phyloP scores from a whole-genome alignment of 2,329 filamentous ascomycete genomes.

The Aspergillus proliferans region DNA sequence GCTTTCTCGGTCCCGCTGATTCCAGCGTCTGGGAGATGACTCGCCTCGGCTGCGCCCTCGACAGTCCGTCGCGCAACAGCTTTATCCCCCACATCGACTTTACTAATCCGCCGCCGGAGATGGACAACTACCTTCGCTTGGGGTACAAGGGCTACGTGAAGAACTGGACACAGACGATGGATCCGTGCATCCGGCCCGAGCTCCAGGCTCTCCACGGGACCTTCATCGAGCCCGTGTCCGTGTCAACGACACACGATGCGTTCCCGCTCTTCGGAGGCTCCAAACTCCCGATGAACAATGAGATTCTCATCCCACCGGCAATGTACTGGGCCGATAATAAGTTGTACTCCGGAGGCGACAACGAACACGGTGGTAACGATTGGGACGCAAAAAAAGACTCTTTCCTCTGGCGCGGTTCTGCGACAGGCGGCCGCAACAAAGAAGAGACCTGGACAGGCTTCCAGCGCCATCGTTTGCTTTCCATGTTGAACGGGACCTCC shows the following conservation, averaged over 20 bases:
- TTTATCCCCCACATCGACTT: conserved; percentile 10
- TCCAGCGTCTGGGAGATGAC: conserved; percentile 40
- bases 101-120: not conserved
- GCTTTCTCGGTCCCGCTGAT: conserved; percentile 2
- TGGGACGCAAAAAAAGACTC: conserved; percentile 32
- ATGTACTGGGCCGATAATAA: conserved; percentile 45
- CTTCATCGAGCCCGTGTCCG: conserved; percentile 45
- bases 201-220: conserved; percentile 43
- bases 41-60: conserved; percentile 32
- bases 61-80: conserved; percentile 11
- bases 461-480: conserved; percentile 68
- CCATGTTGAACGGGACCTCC: conserved; percentile 55
- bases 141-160: conserved; percentile 42
- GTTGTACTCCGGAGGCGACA: conserved; percentile 37
- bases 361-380: conserved; percentile 35
- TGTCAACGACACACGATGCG: conserved; percentile 38
- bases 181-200: conserved; percentile 41
- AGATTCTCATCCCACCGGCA: conserved; percentile 46
- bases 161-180: conserved; percentile 43
- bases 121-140: conserved; percentile 27
- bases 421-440: conserved; percentile 43
- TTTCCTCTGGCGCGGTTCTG: conserved; percentile 44
- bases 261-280: conserved; percentile 47
- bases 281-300: conserved; percentile 44
- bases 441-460: conserved; percentile 62